These are phyloP conservation scores for Solanum chilense DNA, from an alignment of 257 asterid species.

Conservation along the genomic window DNA sequence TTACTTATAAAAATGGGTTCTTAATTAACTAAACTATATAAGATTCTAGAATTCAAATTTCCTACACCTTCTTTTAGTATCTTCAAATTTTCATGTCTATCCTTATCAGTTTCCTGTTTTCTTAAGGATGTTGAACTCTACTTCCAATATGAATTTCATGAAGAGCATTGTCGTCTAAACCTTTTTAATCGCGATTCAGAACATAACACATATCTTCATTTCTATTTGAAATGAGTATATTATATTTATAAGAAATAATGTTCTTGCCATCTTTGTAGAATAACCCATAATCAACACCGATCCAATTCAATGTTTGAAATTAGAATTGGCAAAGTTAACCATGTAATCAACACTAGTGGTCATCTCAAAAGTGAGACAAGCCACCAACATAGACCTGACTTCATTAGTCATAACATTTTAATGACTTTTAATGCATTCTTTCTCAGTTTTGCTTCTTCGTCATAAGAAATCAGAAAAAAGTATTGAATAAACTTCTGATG, in stretches of 20 bases:
- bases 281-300: not conserved
- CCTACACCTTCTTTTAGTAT: not conserved
- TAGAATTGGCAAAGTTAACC: not conserved
- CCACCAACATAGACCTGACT: not conserved
- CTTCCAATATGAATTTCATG: not conserved
- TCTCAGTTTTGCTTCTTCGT: too few species aligned
- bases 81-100: not conserved
- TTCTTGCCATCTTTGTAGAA: not conserved
- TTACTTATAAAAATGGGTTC: too few species aligned
- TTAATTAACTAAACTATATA: too few species aligned
- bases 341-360: not conserved
- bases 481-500: too few species aligned
- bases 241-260: not conserved
- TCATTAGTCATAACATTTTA: not conserved
- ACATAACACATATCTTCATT: not conserved
- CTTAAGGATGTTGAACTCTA: not conserved
- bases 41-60: not conserved
- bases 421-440: not conserved
- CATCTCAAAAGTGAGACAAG: not conserved
- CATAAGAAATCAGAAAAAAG: too few species aligned
- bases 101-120: not conserved
- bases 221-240: not conserved
- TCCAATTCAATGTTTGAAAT: not conserved
- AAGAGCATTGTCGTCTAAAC: not conserved
- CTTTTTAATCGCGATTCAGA: not conserved